These are phyloP conservation scores for Blumeria hordei DNA, from an alignment of 2,329 filamentous ascomycete species.

Conservation along the genomic window DNA sequence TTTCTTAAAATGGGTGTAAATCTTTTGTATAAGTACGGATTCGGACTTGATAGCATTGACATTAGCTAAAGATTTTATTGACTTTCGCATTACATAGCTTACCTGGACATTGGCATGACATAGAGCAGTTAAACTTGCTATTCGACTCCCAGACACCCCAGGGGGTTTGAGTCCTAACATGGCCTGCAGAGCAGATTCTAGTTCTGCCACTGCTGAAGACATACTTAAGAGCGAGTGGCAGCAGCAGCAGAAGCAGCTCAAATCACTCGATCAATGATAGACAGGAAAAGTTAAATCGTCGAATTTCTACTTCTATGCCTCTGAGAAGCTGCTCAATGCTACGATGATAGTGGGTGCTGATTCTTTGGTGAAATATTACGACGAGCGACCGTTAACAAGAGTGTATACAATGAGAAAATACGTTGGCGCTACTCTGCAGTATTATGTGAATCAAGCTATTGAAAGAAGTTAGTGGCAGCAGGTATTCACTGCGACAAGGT, in stretches of 20 bases:
- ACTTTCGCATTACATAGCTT: constrained; percentile 18
- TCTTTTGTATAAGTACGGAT: constrained; percentile 81
- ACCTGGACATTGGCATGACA: constrained; percentile 84
- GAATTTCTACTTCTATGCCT: constrained; percentile 6
- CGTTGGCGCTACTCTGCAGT: constrained; percentile 1
- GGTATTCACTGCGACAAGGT: constrained; percentile 3
- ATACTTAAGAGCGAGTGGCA: constrained; percentile 19
- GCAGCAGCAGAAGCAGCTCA: constrained; percentile 3
- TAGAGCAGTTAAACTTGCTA: constrained; percentile 62
- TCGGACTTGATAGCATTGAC: constrained; percentile 41
- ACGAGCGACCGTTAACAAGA: constrained; percentile 6
- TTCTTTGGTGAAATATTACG: constrained; percentile 6
- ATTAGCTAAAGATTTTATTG: too few relatives aligned
- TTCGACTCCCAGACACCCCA: constrained; percentile 82
- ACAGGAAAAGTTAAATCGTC: constrained; percentile 4
- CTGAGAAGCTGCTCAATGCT: constrained; percentile 4
- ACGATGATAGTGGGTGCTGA: constrained; percentile 9
- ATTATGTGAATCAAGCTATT: constrained; percentile 2
- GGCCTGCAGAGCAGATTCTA: constrained; percentile 74
- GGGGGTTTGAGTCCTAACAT: constrained; percentile 82
- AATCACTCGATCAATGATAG: constrained; percentile 3
- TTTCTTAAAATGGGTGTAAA: constrained; percentile 94
- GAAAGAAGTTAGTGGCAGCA: constrained; percentile 3
- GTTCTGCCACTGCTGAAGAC: constrained; percentile 69
- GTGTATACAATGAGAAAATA: constrained; percentile 3